Conservation (phyloP, 2,329 filamentous ascomycete genomes). For the Fusarium dimerum region DNA sequence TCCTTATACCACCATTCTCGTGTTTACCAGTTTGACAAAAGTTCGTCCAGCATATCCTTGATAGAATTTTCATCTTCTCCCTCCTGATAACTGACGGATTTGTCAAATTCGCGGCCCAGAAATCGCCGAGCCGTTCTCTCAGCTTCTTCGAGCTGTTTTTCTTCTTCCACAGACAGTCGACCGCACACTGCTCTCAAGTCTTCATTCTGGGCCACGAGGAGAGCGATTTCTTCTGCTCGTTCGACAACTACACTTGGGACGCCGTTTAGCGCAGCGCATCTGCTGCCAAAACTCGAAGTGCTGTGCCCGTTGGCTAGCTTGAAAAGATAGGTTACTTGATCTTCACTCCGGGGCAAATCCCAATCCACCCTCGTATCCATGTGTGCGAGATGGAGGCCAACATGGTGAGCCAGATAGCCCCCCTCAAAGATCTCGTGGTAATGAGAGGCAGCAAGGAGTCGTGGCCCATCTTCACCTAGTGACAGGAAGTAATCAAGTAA, state of each 20-base stretch:
- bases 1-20: background rate
- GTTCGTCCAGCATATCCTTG: conserved; percentile 16
- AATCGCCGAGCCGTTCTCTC: conserved; percentile 62
- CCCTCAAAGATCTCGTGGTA: conserved; percentile 73
- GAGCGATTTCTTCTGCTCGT: conserved; percentile 72
- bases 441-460: conserved; percentile 63
- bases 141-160: conserved; percentile 66
- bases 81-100: background rate
- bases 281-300: conserved; percentile 79
- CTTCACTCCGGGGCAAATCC: conserved; percentile 49
- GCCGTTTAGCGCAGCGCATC: conserved; percentile 85
- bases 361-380: conserved; percentile 70
- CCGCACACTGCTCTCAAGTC: conserved; percentile 75
- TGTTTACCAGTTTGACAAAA: background rate
- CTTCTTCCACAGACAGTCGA: conserved; percentile 63
- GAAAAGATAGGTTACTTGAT: conserved; percentile 76
- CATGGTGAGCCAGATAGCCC: conserved; percentile 52
- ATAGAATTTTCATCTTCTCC: conserved; percentile 1
- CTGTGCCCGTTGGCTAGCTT: conserved; percentile 68
- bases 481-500: conserved; percentile 58
- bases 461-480: conserved; percentile 49
- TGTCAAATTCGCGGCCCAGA: conserved; percentile 36
- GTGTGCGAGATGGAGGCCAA: conserved; percentile 61
- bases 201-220: conserved; percentile 69
- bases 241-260: conserved; percentile 71